Base-by-base conservation (phyloP, 2,329 filamentous ascomycete species). In the Fusarium transvaalense region DNA sequence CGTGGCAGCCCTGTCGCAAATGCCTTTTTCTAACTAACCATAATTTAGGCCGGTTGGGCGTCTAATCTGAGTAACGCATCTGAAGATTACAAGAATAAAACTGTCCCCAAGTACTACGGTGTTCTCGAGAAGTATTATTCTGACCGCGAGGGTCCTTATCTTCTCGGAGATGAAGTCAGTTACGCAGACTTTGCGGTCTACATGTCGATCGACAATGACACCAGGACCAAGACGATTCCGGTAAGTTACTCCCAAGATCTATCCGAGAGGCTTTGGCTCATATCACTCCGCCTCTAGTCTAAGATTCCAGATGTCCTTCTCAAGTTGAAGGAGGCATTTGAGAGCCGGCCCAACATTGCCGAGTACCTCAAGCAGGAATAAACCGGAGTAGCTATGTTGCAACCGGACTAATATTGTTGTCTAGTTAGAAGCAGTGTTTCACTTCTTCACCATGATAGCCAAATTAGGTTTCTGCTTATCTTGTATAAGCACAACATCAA, bases 101-200 rank as follows among this genome's bases (percentile, higher is more conserved):
- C 8, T 6, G 39, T 65, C 9, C 64, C 60, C 5, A 32, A 50
- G 12, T 68, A 68, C 45, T 52, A 68, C 23, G 45, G 56, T 6
- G 17, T 65, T 14, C 35, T 61, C 1, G 61, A 50, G 1, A 27
- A 61, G 21, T 68, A 68, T 19, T 68, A 68, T n/a, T 48, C 64
- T 27, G 65, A 68, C 14, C 53, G 50, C 4, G 32, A 68, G 14
- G 65, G 65, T 0, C 65, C 65, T 15, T 68, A 68, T 6, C 65
- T 68, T 7, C 45, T 68, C 0, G 64, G 65, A 1, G 14, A 68
- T 3, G 41, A 68, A 46, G 34, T 68, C 14, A 68, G 48, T 9
- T 68, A 68, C 19, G 10, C 51, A 6, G 65, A 68, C 35, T 68
- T 68, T 45, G 65, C 65, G 0, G 34, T 68, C 13, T 68, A 68